Evolutionary conservation across 805 yeast genomes (phyloP), one percentile per base, ranked within the genome.

Genomic region (Lipomyces yamanashiensis): DNA sequence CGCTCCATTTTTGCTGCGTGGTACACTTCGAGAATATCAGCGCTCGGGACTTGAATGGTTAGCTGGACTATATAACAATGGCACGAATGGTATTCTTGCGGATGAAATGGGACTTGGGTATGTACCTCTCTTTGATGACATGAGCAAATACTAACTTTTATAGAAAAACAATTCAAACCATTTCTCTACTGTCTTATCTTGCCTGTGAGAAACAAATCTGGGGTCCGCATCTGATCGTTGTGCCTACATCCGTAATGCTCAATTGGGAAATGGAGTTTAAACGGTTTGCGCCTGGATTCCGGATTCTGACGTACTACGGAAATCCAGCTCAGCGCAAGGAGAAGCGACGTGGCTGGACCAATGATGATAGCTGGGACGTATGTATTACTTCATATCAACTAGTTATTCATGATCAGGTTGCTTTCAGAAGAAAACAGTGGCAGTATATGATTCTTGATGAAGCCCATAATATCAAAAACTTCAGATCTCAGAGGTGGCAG

Each of bases 201-300:
- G 99, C 99, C 0, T 91, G 97, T 71, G 96, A 88, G 71, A 92
- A 92, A 72, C 89, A 90, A 63, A 84, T 88, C 17, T 95, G 99
- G 99, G 99, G 99, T 0, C 99, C 99, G 0, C 99, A 95, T 79
- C 79, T 95, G 59, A 92, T 95, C 77, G 87, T 95, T 64, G 99
- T 95, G 4, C 99, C 99, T 3, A 95, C 99, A 0, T 90, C 97
- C 15, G 99, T 95, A 7, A 87, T 95, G 87, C 84, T 95, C 59
- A 95, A 95, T 73, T 95, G 99, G 99, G 99, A 95, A 75, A 93
- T 96, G 98, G 99, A 95, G 73, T 92, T 95, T 78, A 95, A 96
- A 73, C 85, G 96, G 71, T 95, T 95, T 80, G 98, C 98, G 0
- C 99, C 99, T 0, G 99, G 99, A 0, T 89, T 95, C 75, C 93